A percentile compares a stretch with the other conserved stretches of the same genome.
Evolutionary conservation across 257 asterid genomes (phyloP).

Genomic region (Solanum appendiculatum): DNA sequence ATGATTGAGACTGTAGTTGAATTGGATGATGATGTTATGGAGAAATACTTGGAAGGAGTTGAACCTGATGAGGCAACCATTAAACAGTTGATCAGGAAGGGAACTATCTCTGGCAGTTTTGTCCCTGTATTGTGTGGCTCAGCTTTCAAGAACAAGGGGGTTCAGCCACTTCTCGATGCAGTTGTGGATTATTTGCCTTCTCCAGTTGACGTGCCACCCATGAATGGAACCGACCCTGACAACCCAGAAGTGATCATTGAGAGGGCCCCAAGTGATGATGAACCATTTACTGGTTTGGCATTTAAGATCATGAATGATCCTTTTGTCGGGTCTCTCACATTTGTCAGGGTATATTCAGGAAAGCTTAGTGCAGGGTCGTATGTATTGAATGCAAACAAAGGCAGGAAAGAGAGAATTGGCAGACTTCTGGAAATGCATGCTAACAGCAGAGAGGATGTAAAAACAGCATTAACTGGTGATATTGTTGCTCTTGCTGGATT

Average conservation of each 20-base stretch:
- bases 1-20: constrained; percentile 77
- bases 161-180: constrained; percentile 84
- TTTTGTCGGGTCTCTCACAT: constrained; percentile 90
- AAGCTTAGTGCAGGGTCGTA: constrained; percentile 85
- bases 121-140: constrained; percentile 95
- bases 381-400: constrained; percentile 78
- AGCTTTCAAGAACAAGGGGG: constrained; percentile 93
- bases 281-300: constrained; percentile 88
- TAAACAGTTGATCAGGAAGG: constrained; percentile 61
- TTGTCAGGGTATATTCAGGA: constrained; percentile 77
- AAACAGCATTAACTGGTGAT: constrained; percentile 76
- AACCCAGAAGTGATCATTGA: constrained; percentile 57
- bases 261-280: constrained; percentile 49
- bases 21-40: constrained; percentile 82
- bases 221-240: constrained; percentile 90
- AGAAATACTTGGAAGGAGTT: constrained; percentile 71
- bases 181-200: constrained; percentile 91
- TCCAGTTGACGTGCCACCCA: constrained; percentile 77
- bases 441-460: constrained; percentile 87
- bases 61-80: constrained; percentile 81
- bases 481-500: constrained; percentile 94
- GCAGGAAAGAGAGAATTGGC: constrained; percentile 90
- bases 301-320: constrained; percentile 94
- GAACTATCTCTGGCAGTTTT: constrained; percentile 50
- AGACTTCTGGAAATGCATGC: constrained; percentile 97